Base-by-base conservation (phyloP, 495 filamentous ascomycete genomes). In the Penicillium paradoxum region DNA sequence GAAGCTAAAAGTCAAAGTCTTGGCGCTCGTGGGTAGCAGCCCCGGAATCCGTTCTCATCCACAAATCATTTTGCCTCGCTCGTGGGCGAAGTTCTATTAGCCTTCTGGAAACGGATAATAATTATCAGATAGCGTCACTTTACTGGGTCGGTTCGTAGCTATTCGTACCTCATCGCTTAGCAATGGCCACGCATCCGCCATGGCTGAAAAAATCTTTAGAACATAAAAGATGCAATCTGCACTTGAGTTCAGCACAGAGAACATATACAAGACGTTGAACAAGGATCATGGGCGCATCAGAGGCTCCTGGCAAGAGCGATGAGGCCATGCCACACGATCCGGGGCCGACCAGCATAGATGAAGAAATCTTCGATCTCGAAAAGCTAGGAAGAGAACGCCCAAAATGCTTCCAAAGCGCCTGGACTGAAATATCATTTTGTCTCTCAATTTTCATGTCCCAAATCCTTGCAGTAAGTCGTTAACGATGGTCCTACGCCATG, bases 391-490 rank as follows among this genome's bases (percentile, higher is more conserved):
- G 86, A 47, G 74, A 90, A 55, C 73, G 90, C 39, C 90, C 90
- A 3, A 74, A 76, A 8, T 69, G 64, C n/a, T 91, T 95, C 60
- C 57, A 68, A 9, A 80, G 77, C 24, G 52, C 74, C 29, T 80
- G 79, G 67, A 67, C 77, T 3, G 90, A 95, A 62, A 57, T 84
- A 15, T 78, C 81, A 3, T 95, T 93, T 59, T 81, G 83, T 62
- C 81, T 86, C 55, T 85, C 87, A 0, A 76, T 93, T 34, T 73
- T 85, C 21, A 82, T 87, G 71, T 90, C 87, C 27, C 82, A 91
- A 59, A 75, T 89, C 25, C 75, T 93, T 59, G 79, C 85, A 33
- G 85, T 72, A 45, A 54, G 82, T 71, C 37, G 6, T 11, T 39
- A 44, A 25, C 24, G 34, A 11, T 17, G n/a, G 1, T 32, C 10